Percentiles rank a stretch among this genome's conserved stretches.
Conservation (phyloP, 148 eudicot genomes). For the Persicaria maculosa region DNA sequence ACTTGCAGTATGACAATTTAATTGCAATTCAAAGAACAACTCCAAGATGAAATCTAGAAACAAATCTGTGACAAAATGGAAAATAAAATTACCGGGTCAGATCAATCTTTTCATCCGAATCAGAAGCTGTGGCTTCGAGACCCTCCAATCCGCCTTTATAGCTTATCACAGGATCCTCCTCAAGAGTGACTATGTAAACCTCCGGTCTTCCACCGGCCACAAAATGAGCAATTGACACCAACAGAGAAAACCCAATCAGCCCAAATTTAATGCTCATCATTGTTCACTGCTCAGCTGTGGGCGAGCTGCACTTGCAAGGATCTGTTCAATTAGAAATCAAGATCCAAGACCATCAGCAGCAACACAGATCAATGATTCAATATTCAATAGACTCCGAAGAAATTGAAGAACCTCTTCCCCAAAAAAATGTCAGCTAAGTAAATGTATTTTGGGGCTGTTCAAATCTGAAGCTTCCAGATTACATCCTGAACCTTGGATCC, state of each 20-base stretch:
- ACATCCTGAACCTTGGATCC: not conserved
- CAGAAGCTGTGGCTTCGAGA: slow-evolving; percentile 80
- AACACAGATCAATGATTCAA: slow-evolving; percentile 8
- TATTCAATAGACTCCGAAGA: not conserved
- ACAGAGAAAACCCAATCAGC: slow-evolving; percentile 26
- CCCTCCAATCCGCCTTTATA: slow-evolving; percentile 77
- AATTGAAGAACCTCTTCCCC: not conserved
- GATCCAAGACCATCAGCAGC: slow-evolving; percentile 3
- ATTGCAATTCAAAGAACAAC: slow-evolving; percentile 1
- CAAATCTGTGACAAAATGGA: not conserved
- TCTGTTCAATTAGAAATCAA: slow-evolving; percentile 1
- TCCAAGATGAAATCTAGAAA: not conserved
- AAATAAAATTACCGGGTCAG: slow-evolving; percentile 50
- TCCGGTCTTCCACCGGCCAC: slow-evolving; percentile 42
- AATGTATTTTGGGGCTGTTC: not conserved
- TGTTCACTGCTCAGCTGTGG: slow-evolving; percentile 23
- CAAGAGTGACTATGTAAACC: slow-evolving; percentile 69
- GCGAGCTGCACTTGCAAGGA: not conserved
- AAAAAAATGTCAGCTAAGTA: not conserved
- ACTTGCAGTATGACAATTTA: not conserved
- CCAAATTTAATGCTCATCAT: slow-evolving; percentile 29
- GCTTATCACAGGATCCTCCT: slow-evolving; percentile 82
- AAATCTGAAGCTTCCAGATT: slow-evolving; percentile 1
- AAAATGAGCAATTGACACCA: slow-evolving; percentile 35
- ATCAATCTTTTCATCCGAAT: slow-evolving; percentile 87